These are phyloP conservation scores for Saccharomycopsis olivae DNA, from an alignment of 805 yeast species.

Conservation along the genomic window DNA sequence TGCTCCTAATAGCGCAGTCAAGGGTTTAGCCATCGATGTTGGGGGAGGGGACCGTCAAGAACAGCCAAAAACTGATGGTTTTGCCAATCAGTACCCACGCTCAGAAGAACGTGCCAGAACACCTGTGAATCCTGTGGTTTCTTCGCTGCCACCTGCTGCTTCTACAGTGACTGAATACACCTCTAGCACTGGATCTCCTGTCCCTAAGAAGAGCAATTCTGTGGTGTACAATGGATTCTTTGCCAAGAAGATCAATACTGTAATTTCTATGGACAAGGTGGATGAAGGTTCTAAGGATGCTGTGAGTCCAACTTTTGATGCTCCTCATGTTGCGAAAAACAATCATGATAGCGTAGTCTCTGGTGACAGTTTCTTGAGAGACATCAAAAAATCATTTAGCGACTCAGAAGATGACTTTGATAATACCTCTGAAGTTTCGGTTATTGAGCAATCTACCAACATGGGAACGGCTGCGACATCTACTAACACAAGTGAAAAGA, in stretches of 20 bases:
- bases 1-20: too few species aligned
- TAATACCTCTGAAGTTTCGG: background rate
- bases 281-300: background rate
- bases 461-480: background rate
- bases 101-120: too few species aligned
- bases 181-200: too few species aligned
- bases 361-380: background rate
- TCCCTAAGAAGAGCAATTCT: slow-evolving; percentile 4
- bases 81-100: background rate
- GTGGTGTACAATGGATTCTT: slow-evolving; percentile 17
- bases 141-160: too few species aligned
- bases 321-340: too few species aligned
- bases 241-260: slow-evolving; percentile 7
- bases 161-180: too few species aligned
- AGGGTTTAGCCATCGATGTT: too few species aligned
- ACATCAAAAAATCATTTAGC: background rate
- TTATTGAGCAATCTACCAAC: background rate
- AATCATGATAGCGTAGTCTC: background rate
- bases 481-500: slow-evolving; percentile 2
- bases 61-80: too few species aligned
- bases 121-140: too few species aligned
- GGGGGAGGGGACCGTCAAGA: too few species aligned
- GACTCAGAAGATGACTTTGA: slow-evolving; percentile 2
- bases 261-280: background rate
- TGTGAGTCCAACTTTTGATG: background rate